A percentile compares a stretch with the other conserved stretches of the same genome.
Evolutionary conservation across 176 grass and related monocot species (phyloP).

Genomic region (Calamus simplicifolius): DNA sequence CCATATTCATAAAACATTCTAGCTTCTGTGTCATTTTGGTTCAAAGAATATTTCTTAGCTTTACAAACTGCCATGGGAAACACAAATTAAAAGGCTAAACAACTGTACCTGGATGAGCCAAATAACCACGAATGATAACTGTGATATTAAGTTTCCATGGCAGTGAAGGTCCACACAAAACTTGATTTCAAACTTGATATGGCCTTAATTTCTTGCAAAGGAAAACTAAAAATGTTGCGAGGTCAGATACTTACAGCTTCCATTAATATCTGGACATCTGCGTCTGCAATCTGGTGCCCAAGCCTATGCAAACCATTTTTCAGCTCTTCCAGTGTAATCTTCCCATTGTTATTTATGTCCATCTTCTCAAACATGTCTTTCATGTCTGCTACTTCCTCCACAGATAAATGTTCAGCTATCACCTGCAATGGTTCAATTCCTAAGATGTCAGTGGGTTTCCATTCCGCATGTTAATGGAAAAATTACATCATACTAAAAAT

Average conservation of each 20-base stretch:
- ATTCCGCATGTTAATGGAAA: background rate
- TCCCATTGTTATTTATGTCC: constrained; percentile 10
- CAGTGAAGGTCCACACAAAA: background rate
- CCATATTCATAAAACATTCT: too few species aligned
- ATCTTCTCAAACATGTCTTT: constrained; percentile 16
- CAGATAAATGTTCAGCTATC: constrained; percentile 19
- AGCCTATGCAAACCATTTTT: constrained; percentile 11
- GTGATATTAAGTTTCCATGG: background rate
- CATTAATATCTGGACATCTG: constrained; percentile 16
- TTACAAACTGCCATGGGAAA: too few species aligned
- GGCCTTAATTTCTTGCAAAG: background rate
- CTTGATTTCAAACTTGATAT: background rate
- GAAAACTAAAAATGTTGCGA: background rate
- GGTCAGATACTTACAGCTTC: constrained; percentile 8
- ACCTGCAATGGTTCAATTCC: constrained; percentile 1
- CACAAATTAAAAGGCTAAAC: too few species aligned
- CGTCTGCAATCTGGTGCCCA: constrained; percentile 12
- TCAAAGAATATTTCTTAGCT: too few species aligned
- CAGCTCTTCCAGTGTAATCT: constrained; percentile 5
- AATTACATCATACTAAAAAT: background rate
- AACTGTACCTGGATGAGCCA: too few species aligned
- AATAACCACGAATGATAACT: too few species aligned
- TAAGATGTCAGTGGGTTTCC: background rate
- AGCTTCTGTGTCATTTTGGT: too few species aligned
- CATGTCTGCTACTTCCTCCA: constrained; percentile 8